A percentile compares a stretch with the other conserved stretches of the same genome.
These are phyloP conservation scores for Pleurotus tuoliensis DNA, from an alignment of 768 basidiomycete genomes.

Conservation along the genomic window DNA sequence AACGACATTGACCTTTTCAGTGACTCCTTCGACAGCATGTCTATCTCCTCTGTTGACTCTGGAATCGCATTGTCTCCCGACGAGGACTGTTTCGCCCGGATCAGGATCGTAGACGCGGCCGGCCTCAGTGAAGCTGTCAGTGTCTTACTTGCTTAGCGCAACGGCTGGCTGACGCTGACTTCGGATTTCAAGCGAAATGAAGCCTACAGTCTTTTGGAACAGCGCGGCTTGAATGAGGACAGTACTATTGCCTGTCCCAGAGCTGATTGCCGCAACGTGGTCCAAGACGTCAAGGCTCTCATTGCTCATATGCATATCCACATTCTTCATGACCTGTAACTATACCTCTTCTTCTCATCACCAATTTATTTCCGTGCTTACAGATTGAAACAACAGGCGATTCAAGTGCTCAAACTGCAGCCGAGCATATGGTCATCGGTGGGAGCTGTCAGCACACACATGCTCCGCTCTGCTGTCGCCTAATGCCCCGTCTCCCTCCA, in stretches of 20 bases:
- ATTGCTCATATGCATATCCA: conserved; percentile 56
- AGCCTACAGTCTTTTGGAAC: conserved; percentile 26
- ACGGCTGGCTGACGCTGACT: neutral
- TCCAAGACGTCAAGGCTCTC: conserved; percentile 39
- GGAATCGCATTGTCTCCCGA: neutral
- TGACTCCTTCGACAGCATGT: neutral
- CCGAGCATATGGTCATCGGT: neutral
- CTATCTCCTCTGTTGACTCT: neutral
- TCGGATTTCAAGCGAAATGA: conserved; percentile 28
- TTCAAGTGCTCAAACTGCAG: neutral
- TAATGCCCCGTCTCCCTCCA: neutral
- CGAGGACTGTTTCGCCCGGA: neutral
- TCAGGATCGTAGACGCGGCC: conserved; percentile 3
- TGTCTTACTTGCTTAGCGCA: neutral
- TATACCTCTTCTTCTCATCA: conserved; percentile 4
- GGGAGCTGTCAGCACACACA: neutral
- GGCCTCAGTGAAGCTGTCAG: conserved; percentile 8
- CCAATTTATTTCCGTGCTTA: neutral
- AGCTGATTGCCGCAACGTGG: conserved; percentile 39
- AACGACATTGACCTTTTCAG: neutral
- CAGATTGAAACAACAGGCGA: neutral
- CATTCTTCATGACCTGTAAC: conserved; percentile 42
- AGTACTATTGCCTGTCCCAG: conserved; percentile 39
- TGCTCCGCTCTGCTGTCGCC: neutral
- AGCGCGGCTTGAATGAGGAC: conserved; percentile 21